A percentile compares a stretch with the other conserved stretches of the same genome.
These are phyloP conservation scores for Peronosclerospora sorghi DNA, from an alignment of 352 stramenopile species.

Conservation along the genomic window DNA sequence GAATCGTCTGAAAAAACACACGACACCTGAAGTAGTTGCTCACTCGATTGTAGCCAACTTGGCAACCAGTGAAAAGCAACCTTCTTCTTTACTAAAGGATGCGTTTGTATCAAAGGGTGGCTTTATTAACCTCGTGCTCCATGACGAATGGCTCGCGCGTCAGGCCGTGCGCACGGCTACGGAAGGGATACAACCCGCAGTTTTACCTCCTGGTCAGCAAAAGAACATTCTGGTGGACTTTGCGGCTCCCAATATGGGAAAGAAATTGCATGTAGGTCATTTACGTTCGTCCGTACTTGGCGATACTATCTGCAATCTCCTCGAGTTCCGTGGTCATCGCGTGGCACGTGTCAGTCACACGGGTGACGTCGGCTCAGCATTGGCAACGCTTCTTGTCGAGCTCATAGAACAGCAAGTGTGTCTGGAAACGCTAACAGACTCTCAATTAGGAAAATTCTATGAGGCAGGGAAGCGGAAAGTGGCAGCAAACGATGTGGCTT, in stretches of 20 bases:
- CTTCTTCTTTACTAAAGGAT: constrained; percentile 13
- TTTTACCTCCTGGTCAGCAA: constrained; percentile 8
- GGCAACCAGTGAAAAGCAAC: constrained; percentile 1
- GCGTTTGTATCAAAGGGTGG: constrained; percentile 54
- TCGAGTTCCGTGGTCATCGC: constrained; percentile 68
- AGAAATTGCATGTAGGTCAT: constrained; percentile 79
- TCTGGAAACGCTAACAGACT: constrained; percentile 41
- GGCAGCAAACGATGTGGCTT: constrained; percentile 3
- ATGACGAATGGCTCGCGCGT: constrained; percentile 56
- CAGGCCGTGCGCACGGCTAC: constrained; percentile 55
- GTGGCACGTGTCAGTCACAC: constrained; percentile 69
- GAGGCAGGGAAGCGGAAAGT: constrained; percentile 42
- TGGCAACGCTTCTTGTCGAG: constrained; percentile 68
- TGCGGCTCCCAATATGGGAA: constrained; percentile 73
- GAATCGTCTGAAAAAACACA: constrained; percentile 14
- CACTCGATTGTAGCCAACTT: constrained; percentile 22
- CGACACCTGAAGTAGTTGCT: constrained; percentile 30
- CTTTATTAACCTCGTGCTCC: constrained; percentile 73
- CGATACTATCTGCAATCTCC: constrained; percentile 68
- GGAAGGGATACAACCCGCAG: constrained; percentile 22
- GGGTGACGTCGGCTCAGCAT: constrained; percentile 62
- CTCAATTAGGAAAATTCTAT: constrained; percentile 55
- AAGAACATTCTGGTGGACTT: constrained; percentile 66
- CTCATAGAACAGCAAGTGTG: constrained; percentile 42
- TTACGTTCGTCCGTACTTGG: constrained; percentile 71